phyloP scores from a whole-genome alignment of 352 stramenopile species.

The Halophytophthora polymorphica region DNA sequence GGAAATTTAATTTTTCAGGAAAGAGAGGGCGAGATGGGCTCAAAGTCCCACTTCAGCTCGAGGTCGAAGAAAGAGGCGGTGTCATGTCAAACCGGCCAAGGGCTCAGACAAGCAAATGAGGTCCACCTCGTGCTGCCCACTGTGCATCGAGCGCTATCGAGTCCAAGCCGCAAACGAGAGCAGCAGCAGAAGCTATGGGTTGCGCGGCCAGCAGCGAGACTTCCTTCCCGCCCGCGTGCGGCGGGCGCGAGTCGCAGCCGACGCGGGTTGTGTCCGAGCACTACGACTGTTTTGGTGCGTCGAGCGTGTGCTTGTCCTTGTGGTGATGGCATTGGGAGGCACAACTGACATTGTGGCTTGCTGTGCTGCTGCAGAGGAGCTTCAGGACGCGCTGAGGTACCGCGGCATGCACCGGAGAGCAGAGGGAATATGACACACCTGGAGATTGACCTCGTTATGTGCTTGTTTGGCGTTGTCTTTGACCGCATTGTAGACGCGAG shows the following conservation, averaged over 20 bases:
- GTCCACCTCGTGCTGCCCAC: background rate
- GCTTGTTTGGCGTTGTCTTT: too few species aligned
- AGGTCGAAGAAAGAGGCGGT: background rate
- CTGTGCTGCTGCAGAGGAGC: constrained; percentile 36
- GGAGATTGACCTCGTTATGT: too few species aligned
- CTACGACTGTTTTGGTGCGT: constrained; percentile 60
- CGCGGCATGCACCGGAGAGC: background rate
- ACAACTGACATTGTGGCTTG: constrained; percentile 3
- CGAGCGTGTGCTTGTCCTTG: constrained; percentile 1
- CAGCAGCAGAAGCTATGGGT: constrained; percentile 19
- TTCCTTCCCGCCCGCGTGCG: background rate
- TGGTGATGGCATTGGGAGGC: background rate
- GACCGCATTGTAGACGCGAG: constrained; percentile 23
- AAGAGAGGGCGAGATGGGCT: background rate
- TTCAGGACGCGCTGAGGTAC: constrained; percentile 60
- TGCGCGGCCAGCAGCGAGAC: constrained; percentile 19
- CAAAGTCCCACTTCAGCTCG: background rate
- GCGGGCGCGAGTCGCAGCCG: background rate
- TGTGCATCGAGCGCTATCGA: constrained; percentile 2
- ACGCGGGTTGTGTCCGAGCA: constrained; percentile 27
- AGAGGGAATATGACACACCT: background rate
- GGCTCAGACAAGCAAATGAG: background rate
- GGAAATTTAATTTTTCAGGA: background rate
- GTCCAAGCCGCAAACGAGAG: background rate
- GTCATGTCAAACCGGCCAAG: background rate